Evolutionary conservation across 345 rosid genomes (phyloP), one percentile per base, ranked within the genome.

Genomic region (Trapa incisa): DNA sequence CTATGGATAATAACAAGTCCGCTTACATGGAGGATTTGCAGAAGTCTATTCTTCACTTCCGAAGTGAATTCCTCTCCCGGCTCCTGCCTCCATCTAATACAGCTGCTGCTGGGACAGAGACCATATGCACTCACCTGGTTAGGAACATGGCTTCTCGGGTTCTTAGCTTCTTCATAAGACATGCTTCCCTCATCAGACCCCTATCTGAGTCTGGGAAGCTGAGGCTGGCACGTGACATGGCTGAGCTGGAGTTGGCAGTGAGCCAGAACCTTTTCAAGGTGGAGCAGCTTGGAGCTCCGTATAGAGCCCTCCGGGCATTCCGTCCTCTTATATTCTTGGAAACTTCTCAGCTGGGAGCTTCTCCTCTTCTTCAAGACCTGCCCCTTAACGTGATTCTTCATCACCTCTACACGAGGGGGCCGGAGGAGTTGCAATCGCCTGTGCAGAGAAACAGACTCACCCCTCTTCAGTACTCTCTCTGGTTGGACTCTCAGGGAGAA

Each of bases 1-100:
- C 84, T 37, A 79, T 86, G 83, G 97, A 95, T 80, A 87, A 82
- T 77, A 89, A 87, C 75, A 79, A 89, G 70, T 95, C 99, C 5
- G 85, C 96, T 41, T 95, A 95, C 86, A 89, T 95, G 99, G 97
- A 91, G 74, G 99, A 89, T 73, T 71, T 91, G 80, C 99, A 95
- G 82, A 86, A 77, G 75, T 83, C 81, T 70, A 82, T 91, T 67
- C 93, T 91, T 67, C 99, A 87, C 76, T 95, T 95, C 75, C 96
- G 96, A 39, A 74, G 75, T 0, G 96, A 95, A 83, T 95, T 91
- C 76, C 80, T 95, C 53, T 84, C 92, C 6, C 85, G 89, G 75
- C 77, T 95, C 75, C 75, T 95, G 68, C 96, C 99, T 69, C 72
- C 96, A 68, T 76, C 88, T 37, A 78, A 67, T n/a, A 79, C 83